Conservation (phyloP, 495 filamentous ascomycete species). For the Neurospora sp. region DNA sequence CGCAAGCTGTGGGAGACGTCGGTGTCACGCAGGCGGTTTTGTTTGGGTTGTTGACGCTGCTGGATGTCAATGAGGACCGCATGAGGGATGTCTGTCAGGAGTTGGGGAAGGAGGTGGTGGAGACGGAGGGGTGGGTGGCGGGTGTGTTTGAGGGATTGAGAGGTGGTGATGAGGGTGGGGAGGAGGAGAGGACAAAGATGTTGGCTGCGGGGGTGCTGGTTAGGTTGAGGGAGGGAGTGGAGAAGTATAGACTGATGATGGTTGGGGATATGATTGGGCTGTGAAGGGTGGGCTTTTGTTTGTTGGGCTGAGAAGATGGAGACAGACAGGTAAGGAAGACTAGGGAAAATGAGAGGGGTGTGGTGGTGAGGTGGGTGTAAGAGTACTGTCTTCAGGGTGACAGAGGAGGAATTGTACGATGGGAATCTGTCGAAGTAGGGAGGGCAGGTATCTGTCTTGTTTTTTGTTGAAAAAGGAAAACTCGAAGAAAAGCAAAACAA, state of each 20-base stretch:
- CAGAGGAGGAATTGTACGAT: neutral
- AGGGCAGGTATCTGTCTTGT: neutral
- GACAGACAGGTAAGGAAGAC: neutral
- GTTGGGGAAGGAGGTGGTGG: slow-evolving; percentile 44
- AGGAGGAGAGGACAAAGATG: slow-evolving; percentile 54
- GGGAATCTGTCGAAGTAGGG: neutral
- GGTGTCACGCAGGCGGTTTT: slow-evolving; percentile 62
- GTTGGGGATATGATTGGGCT: slow-evolving; percentile 49
- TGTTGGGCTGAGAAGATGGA: neutral
- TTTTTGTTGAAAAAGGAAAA: too few species aligned
- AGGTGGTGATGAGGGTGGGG: slow-evolving; percentile 36
- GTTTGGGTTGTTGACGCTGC: slow-evolving; percentile 65
- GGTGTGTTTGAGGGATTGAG: slow-evolving; percentile 29
- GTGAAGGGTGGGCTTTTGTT: neutral
- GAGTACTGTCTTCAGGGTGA: neutral
- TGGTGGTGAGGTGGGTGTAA: neutral
- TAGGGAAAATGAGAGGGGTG: neutral
- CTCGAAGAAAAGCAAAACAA: too few species aligned
- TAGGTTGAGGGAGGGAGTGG: slow-evolving; percentile 64
- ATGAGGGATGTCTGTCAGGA: slow-evolving; percentile 60
- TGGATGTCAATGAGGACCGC: slow-evolving; percentile 78
- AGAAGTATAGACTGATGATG: slow-evolving; percentile 63
- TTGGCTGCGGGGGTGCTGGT: slow-evolving; percentile 79
- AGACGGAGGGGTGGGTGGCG: slow-evolving; percentile 42
- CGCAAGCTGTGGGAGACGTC: slow-evolving; percentile 43